phyloP scores from a whole-genome alignment of 1,284 basidiomycete species.

The Flammula alnicola region DNA sequence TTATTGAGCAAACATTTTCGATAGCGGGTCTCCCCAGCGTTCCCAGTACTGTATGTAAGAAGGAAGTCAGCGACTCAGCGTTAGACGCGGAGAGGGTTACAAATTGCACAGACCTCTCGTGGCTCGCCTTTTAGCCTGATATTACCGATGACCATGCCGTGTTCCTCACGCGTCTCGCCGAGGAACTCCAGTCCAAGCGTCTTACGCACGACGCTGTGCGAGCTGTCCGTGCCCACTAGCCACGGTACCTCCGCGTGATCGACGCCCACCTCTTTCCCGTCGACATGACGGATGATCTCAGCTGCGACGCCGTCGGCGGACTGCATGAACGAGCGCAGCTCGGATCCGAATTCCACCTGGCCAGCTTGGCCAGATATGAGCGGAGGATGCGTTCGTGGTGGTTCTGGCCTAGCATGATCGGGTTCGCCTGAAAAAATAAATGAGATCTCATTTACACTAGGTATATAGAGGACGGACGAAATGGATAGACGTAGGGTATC shows the following conservation, averaged over 20 bases:
- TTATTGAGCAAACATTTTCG: conserved; percentile 13
- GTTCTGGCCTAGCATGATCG: conserved; percentile 43
- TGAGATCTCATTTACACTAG: neutral
- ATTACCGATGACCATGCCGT: conserved; percentile 19
- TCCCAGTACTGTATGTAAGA: conserved; percentile 20
- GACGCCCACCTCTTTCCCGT: conserved; percentile 14
- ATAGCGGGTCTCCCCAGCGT: conserved; percentile 18
- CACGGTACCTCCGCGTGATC: conserved; percentile 35
- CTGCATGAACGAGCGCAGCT: conserved; percentile 43
- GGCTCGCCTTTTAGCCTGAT: conserved; percentile 16
- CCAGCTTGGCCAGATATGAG: conserved; percentile 34
- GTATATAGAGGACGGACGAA: neutral
- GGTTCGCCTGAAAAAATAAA: conserved; percentile 31
- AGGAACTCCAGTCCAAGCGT: conserved; percentile 38
- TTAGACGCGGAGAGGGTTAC: neutral
- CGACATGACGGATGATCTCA: conserved; percentile 29
- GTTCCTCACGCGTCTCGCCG: conserved; percentile 21
- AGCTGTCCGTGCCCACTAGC: conserved; percentile 45
- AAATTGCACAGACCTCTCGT: conserved; percentile 12
- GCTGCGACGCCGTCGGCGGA: conserved; percentile 34
- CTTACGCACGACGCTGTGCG: conserved; percentile 45
- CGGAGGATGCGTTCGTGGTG: conserved; percentile 41
- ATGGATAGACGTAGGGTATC: neutral
- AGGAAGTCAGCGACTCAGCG: too few relatives aligned
- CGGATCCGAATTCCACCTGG: conserved; percentile 43